Evolutionary conservation across 345 rosid genomes (phyloP), one percentile per base, ranked within the genome.

Genomic region (Microcos paniculata): DNA sequence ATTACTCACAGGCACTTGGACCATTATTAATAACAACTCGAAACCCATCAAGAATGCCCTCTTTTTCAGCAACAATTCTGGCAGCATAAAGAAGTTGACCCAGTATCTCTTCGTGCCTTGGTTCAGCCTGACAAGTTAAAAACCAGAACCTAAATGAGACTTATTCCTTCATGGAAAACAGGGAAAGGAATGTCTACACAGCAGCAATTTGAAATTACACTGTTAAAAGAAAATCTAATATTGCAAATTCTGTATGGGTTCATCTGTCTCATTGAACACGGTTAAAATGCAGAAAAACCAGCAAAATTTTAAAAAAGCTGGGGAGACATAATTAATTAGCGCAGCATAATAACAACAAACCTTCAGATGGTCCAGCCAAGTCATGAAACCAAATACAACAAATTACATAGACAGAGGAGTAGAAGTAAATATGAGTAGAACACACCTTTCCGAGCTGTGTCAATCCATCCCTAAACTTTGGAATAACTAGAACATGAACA

Each of bases 11-110:
- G 53, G 88, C 99, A 69, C 52, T 77, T 12, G 87, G 89, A 31
- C 98, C 99, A 45, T 82, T 91, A 91, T 96, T 94, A 82, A 96
- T 91, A 51, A 94, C 99, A 67, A 96, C 93, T 58, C 97, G 97
- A 76, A 93, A 96, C 33, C 98, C 94, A 11, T 93, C 93, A 1
- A 84, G 64, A 77, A 94, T 91, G 18, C 98, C 99, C 84, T 96
- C 99, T 76, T 85, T 92, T 78, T 93, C 97, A 45, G 99, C 99
- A 76, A 92, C 99, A 75, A 87, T 81, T 88, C 86, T 91, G 8
- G 98, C 88, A 42, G 91, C 97, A 46, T 76, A 82, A 30, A 94
- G 89, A 78, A 96, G 99, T 61, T 77, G 84, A 45, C 95, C 97
- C 55, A 94, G 88, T 78, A 96, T 83, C 74, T 91, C 94, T 49